Evolutionary conservation across 2,329 filamentous ascomycete species (phyloP), one percentile per base, ranked within the genome.

Genomic region (Colletotrichum sp.): DNA sequence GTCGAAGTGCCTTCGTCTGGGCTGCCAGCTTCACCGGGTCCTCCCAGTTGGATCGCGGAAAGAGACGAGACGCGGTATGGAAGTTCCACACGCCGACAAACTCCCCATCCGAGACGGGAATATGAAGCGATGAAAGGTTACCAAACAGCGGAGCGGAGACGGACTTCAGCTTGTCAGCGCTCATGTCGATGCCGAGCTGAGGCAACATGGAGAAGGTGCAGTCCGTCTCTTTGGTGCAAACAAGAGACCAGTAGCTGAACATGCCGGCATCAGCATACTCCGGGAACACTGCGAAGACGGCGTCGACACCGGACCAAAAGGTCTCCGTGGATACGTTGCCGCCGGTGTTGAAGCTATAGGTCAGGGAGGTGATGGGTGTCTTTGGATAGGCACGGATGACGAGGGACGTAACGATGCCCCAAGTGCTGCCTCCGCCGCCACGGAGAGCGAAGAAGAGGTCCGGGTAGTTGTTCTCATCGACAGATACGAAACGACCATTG

Each of bases 391-490:
- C 85, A n/a, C 84, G 84, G 43, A 88, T 77, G 15, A 86, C 87
- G 43, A 84, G 86, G 30, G 81, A 83, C 10, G 85, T 82, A 7
- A 87, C 86, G n/a, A 88, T 81, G 48, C 86, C 86, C 76, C 85
- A 88, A 0, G 85, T 87, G 12, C 85, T 84, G 10, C 85, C 87
- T 8, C 88, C 88, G 1, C 87, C 88, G 9, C 88, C 88, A 30
- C 86, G 84, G 7, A 89, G 80, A 27, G 88, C 88, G 85, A 86
- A 89, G 80, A 88, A 90, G 2, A 90, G 81, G 70, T 88, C 87
- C 0, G 79, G 66, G 55, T 89, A 84, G 34, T 85, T 78, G 6
- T 79, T 83, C 36, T 80, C 77, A 66, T 85, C 85, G 3, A 82
- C 84, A 2, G 77, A 79, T 5, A 83, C 70, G 28, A 82, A 77